These are phyloP conservation scores for Nymphaea colorata DNA, from an alignment of 164 flowering plant genomes.

Conservation along the genomic window DNA sequence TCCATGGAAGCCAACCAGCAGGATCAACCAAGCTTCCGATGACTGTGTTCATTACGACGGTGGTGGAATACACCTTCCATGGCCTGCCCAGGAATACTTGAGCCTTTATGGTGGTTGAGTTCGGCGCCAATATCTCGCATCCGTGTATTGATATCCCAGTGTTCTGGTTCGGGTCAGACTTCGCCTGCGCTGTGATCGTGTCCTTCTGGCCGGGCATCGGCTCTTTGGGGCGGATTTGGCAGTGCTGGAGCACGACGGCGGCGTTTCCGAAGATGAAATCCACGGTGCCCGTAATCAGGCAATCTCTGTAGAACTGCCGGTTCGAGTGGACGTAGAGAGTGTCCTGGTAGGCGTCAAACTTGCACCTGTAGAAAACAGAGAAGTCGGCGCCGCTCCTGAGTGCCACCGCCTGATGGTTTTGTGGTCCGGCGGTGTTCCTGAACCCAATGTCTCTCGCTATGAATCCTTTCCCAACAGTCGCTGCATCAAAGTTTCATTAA, in stretches of 20 bases:
- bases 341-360: slow-evolving; percentile 6
- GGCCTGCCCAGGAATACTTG: slow-evolving; percentile 4
- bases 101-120: neutral
- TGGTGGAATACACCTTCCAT: slow-evolving; percentile 6
- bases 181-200: slow-evolving; percentile 7
- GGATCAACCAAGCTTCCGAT: slow-evolving; percentile 2
- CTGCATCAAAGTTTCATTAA: neutral
- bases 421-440: slow-evolving; percentile 3
- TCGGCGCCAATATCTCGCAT: slow-evolving; percentile 1
- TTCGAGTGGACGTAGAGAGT: slow-evolving; percentile 3
- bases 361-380: slow-evolving; percentile 1
- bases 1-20: slow-evolving; percentile 7
- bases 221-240: slow-evolving; percentile 1
- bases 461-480: neutral
- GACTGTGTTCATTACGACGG: slow-evolving; percentile 1
- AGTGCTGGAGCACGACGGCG: slow-evolving; percentile 3
- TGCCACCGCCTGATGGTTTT: slow-evolving; percentile 1
- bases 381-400: neutral
- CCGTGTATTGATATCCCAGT: slow-evolving; percentile 3
- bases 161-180: slow-evolving; percentile 6
- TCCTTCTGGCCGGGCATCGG: slow-evolving; percentile 3
- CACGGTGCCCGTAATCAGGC: neutral
- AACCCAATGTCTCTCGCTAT: neutral
- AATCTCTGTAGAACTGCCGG: slow-evolving; percentile 5
- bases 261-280: slow-evolving; percentile 8